Conservation (phyloP, 768 basidiomycete species). For the Pulveroboletus frians region DNA sequence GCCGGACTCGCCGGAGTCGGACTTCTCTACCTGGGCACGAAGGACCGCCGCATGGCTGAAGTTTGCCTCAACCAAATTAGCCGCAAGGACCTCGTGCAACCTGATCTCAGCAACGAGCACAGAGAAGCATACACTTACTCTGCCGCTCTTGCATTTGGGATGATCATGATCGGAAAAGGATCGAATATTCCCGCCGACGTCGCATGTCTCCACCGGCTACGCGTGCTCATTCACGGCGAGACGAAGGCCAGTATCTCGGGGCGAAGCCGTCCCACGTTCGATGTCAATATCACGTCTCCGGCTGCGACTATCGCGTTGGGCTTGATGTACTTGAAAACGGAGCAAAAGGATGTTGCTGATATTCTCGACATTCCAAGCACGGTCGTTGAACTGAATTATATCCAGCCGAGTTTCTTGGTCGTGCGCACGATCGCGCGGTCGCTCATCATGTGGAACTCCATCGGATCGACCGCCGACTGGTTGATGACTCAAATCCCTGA, state of each 20-base stretch:
- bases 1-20: constrained; percentile 87
- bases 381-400: constrained; percentile 68
- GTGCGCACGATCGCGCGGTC: constrained; percentile 71
- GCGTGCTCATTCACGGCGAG: constrained; percentile 74
- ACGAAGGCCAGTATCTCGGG: constrained; percentile 37
- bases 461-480: constrained; percentile 74
- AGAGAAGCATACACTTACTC: constrained; percentile 90
- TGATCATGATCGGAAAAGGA: constrained; percentile 94
- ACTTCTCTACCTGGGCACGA: constrained; percentile 82
- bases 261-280: constrained; percentile 50
- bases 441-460: constrained; percentile 82
- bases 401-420: constrained; percentile 85
- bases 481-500: constrained; percentile 62
- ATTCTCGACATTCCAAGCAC: constrained; percentile 82
- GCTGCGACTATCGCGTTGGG: constrained; percentile 88
- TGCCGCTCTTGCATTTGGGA: constrained; percentile 86
- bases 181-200: constrained; percentile 72
- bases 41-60: constrained; percentile 88
- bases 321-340: constrained; percentile 87
- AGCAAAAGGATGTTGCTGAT: constrained; percentile 80
- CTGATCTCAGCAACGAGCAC: constrained; percentile 82
- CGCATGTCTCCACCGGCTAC: constrained; percentile 60
- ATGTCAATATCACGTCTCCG: constrained; percentile 86
- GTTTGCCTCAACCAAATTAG: constrained; percentile 83
- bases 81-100: constrained; percentile 68